Evolutionary conservation across 805 yeast genomes (phyloP).

Genomic region (Kuraishia floccosa): DNA sequence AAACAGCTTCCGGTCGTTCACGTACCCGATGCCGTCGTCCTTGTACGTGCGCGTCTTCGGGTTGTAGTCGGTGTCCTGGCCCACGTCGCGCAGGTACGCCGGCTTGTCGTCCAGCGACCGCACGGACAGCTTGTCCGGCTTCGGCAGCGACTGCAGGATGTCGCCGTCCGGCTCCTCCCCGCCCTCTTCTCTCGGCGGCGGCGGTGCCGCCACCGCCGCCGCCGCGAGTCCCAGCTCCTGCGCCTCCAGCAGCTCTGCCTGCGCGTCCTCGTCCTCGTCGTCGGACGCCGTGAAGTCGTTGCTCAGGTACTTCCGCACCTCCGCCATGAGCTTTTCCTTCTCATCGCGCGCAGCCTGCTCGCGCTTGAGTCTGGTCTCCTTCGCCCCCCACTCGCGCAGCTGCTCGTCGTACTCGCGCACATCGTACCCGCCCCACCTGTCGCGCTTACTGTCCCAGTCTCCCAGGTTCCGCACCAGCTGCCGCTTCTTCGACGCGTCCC

Average conservation of each 20-base stretch:
- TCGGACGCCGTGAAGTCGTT: too few species aligned
- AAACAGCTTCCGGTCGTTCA: slow-evolving; percentile 30
- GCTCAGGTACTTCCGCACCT: slow-evolving; percentile 6
- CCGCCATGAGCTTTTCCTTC: slow-evolving; percentile 4
- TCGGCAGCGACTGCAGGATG: not conserved
- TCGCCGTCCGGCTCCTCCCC: slow-evolving; percentile 4
- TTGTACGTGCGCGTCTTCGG: slow-evolving; percentile 37
- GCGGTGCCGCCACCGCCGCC: not conserved
- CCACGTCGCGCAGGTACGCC: slow-evolving; percentile 45
- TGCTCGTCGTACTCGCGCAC: slow-evolving; percentile 41
- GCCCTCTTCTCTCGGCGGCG: slow-evolving; percentile 1
- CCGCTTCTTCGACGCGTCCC: slow-evolving; percentile 5
- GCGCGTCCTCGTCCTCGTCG: slow-evolving; percentile 31
- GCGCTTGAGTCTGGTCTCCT: slow-evolving; percentile 13
- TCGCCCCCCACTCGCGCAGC: slow-evolving; percentile 30
- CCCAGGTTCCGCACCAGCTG: slow-evolving; percentile 17
- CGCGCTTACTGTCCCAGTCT: slow-evolving; percentile 63
- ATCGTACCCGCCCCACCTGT: slow-evolving; percentile 76
- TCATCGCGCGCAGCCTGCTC: slow-evolving; percentile 6
- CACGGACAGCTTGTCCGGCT: slow-evolving; percentile 25
- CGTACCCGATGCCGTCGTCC: slow-evolving; percentile 15
- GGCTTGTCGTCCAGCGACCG: slow-evolving; percentile 73
- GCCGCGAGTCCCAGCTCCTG: slow-evolving; percentile 6
- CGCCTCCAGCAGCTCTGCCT: slow-evolving; percentile 25
- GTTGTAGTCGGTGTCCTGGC: slow-evolving; percentile 34